Conservation (phyloP, 257 asterid species). For the Nyctanthes arbortristis region DNA sequence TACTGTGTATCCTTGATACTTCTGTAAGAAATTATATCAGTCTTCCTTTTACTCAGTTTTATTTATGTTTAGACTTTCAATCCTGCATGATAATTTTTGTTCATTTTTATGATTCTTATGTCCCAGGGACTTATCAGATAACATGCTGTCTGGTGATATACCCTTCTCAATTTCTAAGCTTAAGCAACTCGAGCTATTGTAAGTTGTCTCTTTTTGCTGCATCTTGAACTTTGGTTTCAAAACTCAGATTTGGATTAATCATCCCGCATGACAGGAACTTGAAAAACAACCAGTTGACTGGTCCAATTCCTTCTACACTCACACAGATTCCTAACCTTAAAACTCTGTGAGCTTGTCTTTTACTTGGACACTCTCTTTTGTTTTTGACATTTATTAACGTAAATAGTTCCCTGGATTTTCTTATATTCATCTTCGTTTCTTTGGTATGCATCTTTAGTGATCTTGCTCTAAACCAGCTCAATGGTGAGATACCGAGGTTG, state of each 20-base stretch:
- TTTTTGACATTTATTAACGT: background rate
- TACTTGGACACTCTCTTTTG: background rate
- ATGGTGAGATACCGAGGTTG: conserved; percentile 90
- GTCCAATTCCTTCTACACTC: conserved; percentile 93
- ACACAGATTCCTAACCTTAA: conserved; percentile 94
- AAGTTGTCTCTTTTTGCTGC: conserved; percentile 30
- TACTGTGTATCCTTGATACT: conserved; percentile 60
- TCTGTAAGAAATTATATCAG: conserved; percentile 45
- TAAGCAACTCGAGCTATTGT: conserved; percentile 89
- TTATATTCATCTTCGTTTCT: background rate
- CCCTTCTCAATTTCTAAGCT: conserved; percentile 91
- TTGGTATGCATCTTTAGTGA: conserved; percentile 51
- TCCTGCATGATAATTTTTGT: background rate
- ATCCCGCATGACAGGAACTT: conserved; percentile 55
- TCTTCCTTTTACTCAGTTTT: background rate
- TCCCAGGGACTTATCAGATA: conserved; percentile 86
- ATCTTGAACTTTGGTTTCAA: background rate
- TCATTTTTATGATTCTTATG: background rate
- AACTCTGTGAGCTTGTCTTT: conserved; percentile 63
- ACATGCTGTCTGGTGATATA: conserved; percentile 76
- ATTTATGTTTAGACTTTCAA: background rate
- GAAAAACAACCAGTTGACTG: conserved; percentile 84
- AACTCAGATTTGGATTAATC: background rate
- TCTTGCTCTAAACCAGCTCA: conserved; percentile 88
- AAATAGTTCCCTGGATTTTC: background rate